Evolutionary conservation across 1,139 yeast genomes (phyloP).

Genomic region (Taphrina communis): DNA sequence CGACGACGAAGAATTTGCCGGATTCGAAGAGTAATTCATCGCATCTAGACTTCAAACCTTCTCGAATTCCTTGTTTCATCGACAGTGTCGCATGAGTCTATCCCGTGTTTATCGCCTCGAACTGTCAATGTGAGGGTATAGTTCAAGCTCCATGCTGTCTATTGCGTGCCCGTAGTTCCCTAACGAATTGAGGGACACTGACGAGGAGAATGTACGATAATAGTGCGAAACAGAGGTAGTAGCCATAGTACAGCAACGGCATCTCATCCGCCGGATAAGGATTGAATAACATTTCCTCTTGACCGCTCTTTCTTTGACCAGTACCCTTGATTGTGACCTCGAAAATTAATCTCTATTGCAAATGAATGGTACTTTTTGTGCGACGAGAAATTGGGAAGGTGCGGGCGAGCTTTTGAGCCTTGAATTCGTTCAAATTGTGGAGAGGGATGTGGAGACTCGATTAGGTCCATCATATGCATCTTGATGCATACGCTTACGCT

Average conservation of each 20-base stretch:
- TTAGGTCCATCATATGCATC: no score
- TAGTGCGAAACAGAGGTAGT: slow-evolving; percentile 6
- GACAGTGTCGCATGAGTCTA: neutral
- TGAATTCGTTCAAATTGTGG: no score
- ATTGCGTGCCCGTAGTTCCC: slow-evolving; percentile 4
- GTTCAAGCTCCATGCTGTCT: neutral
- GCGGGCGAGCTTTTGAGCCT: no score
- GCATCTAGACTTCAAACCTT: neutral
- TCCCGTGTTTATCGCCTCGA: neutral
- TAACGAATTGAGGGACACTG: slow-evolving; percentile 5
- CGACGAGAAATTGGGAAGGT: no score
- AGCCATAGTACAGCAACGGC: slow-evolving; percentile 11
- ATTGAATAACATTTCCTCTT: neutral
- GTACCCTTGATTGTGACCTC: no score
- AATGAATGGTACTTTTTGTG: no score
- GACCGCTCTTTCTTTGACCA: no score
- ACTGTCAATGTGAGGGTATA: no score
- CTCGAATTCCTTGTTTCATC: neutral
- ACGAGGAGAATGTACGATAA: slow-evolving; percentile 4
- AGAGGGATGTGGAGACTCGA: no score
- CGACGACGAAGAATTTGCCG: slow-evolving; percentile 47
- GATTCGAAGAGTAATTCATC: slow-evolving; percentile 17
- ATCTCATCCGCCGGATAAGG: slow-evolving; percentile 11
- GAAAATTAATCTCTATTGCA: no score
- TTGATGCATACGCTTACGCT: no score